phyloP scores from a whole-genome alignment of 2,329 filamentous ascomycete genomes.

The Coniella lustricola region DNA sequence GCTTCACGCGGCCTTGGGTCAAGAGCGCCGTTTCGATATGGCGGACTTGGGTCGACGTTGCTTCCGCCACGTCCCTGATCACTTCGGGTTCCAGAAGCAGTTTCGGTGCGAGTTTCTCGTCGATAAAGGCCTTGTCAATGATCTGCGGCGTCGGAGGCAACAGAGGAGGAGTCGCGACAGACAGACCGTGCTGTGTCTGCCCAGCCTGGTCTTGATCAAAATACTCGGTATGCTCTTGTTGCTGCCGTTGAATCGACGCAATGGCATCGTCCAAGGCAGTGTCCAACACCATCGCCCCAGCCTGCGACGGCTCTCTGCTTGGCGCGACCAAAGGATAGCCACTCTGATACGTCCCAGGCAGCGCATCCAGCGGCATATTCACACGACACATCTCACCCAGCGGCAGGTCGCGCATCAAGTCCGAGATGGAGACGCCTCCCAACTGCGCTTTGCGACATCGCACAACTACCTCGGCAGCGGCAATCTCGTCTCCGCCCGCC shows the following conservation, averaged over 20 bases:
- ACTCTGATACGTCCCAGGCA: background rate
- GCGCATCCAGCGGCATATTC: background rate
- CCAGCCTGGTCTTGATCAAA: background rate
- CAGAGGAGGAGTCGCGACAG: conserved; percentile 5
- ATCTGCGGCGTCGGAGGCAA: conserved; percentile 14
- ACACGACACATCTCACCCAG: conserved; percentile 30
- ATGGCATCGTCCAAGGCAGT: conserved; percentile 2
- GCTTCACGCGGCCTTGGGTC: conserved; percentile 9
- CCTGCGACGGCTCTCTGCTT: background rate
- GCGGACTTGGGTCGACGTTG: conserved; percentile 40
- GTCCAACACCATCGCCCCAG: background rate
- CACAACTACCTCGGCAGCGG: conserved; percentile 37
- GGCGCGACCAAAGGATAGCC: background rate
- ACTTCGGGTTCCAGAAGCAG: conserved; percentile 34
- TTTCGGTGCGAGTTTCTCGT: conserved; percentile 34
- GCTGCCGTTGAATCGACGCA: conserved; percentile 3
- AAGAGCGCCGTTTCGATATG: conserved; percentile 41
- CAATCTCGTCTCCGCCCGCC: conserved; percentile 38
- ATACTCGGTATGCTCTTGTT: too few relatives aligned
- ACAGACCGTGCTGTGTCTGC: background rate
- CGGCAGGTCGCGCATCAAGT: conserved; percentile 34
- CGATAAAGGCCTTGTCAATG: conserved; percentile 30
- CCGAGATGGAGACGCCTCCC: conserved; percentile 32
- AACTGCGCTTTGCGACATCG: conserved; percentile 37
- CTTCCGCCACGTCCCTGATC: conserved; percentile 42